phyloP scores from a whole-genome alignment of 179 eudicot genomes.

The Monotropa hypopitys region DNA sequence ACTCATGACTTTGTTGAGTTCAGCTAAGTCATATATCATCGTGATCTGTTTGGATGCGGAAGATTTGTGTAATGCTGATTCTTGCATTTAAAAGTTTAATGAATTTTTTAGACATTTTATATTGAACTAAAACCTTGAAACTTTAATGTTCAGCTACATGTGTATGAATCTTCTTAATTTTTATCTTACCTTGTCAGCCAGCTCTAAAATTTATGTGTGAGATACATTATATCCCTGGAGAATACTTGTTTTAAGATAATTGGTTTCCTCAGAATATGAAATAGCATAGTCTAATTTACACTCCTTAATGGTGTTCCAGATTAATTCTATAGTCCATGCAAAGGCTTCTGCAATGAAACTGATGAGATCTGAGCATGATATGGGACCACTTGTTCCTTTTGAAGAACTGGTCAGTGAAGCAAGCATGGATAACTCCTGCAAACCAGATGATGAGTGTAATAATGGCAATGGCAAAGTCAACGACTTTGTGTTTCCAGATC shows the following conservation, averaged over 20 bases:
- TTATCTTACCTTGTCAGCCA: background rate
- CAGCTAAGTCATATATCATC: background rate
- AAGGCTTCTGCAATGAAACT: conserved; percentile 30
- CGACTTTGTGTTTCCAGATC: conserved; percentile 52
- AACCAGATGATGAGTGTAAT: conserved; percentile 23
- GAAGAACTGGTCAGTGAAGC: conserved; percentile 59
- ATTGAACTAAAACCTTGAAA: background rate
- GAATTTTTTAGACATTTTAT: background rate
- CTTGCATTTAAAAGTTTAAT: background rate
- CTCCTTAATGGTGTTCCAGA: conserved; percentile 18
- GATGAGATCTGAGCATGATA: conserved; percentile 30
- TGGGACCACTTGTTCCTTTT: conserved; percentile 72
- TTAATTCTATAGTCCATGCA: conserved; percentile 25
- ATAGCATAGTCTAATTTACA: conserved; percentile 4
- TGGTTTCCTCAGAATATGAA: background rate
- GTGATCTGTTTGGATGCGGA: background rate
- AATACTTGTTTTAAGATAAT: background rate
- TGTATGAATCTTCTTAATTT: background rate
- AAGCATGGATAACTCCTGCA: conserved; percentile 13
- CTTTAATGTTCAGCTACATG: background rate
- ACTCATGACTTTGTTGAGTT: background rate
- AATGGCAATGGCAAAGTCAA: conserved; percentile 14
- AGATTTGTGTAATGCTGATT: background rate
- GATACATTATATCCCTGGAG: background rate
- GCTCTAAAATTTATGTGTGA: background rate